Evolutionary conservation across 2,329 filamentous ascomycete genomes (phyloP).

Genomic region (Huntiella savannae): DNA sequence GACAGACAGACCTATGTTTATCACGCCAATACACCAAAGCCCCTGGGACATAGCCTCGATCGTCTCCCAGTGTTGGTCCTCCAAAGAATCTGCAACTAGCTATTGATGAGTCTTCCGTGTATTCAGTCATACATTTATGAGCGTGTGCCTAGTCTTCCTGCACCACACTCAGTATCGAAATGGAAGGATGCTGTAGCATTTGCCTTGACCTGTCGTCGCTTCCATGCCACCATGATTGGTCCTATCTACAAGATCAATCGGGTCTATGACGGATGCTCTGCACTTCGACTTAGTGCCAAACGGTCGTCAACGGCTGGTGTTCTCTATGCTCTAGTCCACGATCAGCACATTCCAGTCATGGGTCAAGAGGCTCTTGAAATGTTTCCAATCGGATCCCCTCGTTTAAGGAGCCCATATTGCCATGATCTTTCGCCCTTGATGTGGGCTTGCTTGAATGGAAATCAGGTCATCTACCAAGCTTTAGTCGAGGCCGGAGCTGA

Average conservation of each 20-base stretch:
- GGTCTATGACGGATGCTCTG: conserved; percentile 6
- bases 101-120: not conserved
- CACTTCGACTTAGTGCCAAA: conserved; percentile 6
- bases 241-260: conserved; percentile 7
- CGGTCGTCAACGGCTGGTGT: conserved; percentile 3
- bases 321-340: not conserved
- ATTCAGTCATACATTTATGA: not conserved
- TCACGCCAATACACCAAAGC: no score
- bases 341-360: not conserved
- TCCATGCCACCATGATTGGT: conserved; percentile 1
- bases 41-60: not conserved
- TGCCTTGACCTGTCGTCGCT: conserved; percentile 3
- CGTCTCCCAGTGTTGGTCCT: not conserved
- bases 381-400: conserved; percentile 6
- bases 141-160: not conserved
- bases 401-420: not conserved
- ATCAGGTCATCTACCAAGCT: not conserved
- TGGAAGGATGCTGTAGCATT: conserved; percentile 6
- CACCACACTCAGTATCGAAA: not conserved
- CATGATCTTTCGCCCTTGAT: conserved; percentile 7
- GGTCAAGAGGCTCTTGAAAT: not conserved
- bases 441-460: conserved; percentile 7
- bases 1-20: no score
- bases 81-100: not conserved
- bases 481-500: conserved; percentile 1